Percentiles rank a stretch among this genome's conserved stretches.
Conservation (phyloP, 208 protist species). For the Wallacemonas collosoma region DNA sequence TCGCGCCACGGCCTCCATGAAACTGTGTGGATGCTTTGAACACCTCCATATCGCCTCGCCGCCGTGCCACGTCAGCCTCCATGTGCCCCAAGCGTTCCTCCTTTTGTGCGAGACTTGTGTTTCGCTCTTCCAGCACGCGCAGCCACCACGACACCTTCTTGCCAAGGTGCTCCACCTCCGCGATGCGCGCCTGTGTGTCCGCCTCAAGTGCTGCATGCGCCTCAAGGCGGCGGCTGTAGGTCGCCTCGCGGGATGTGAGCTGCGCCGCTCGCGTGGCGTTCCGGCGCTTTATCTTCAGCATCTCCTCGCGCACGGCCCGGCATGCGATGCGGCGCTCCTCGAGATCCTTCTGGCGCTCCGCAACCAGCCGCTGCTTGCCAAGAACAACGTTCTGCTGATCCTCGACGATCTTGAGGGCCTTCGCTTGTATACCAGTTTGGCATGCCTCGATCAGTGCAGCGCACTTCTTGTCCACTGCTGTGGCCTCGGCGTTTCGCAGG, state of each 20-base stretch:
- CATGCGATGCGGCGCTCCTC: slow-evolving; percentile 46
- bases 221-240: slow-evolving; percentile 37
- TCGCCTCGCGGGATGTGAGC: slow-evolving; percentile 41
- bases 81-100: slow-evolving; percentile 65
- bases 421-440: slow-evolving; percentile 2
- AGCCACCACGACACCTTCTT: slow-evolving; percentile 72
- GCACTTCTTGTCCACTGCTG: slow-evolving; percentile 25
- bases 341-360: slow-evolving; percentile 47
- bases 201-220: slow-evolving; percentile 56
- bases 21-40: slow-evolving; percentile 28
- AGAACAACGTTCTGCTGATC: slow-evolving; percentile 52
- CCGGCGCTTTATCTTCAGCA: slow-evolving; percentile 35
- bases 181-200: slow-evolving; percentile 50
- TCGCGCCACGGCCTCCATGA: no score
- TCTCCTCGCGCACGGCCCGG: slow-evolving; percentile 39
- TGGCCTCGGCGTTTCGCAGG: slow-evolving; percentile 26
- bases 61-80: slow-evolving; percentile 57
- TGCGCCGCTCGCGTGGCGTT: slow-evolving; percentile 28
- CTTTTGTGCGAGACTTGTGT: slow-evolving; percentile 52
- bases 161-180: slow-evolving; percentile 69
- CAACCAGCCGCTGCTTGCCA: slow-evolving; percentile 44
- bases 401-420: slow-evolving; percentile 39
- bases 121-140: slow-evolving; percentile 70
- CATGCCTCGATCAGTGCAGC: slow-evolving; percentile 36
- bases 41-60: slow-evolving; percentile 52